A percentile compares a stretch with the other conserved stretches of the same genome.
phyloP scores from a whole-genome alignment of 306 rosid species.

The Gastrolobium villosum region DNA sequence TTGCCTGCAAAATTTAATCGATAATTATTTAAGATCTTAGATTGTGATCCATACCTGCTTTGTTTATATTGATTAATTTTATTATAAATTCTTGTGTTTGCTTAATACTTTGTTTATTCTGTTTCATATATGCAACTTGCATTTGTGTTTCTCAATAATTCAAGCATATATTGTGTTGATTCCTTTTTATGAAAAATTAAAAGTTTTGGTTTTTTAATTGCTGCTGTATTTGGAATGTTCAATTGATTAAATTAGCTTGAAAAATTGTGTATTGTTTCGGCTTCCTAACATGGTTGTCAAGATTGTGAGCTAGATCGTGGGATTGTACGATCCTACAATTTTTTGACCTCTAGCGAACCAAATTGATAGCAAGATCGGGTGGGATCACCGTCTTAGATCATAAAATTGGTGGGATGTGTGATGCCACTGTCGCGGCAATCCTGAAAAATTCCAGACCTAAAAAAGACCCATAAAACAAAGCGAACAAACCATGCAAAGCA shows the following conservation, averaged over 20 bases:
- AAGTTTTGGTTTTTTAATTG: neutral
- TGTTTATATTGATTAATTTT: neutral
- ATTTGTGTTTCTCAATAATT: conserved; percentile 28
- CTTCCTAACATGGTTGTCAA: too few species aligned
- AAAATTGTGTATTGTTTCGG: neutral
- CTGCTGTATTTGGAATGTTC: conserved; percentile 14
- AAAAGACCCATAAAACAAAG: too few species aligned
- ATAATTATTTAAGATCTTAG: neutral
- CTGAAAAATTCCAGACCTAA: too few species aligned
- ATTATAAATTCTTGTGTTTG: neutral
- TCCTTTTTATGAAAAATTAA: neutral
- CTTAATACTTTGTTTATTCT: conserved; percentile 29
- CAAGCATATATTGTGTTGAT: conserved; percentile 2
- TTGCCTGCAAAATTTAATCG: conserved; percentile 28
- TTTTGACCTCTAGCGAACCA: too few species aligned
- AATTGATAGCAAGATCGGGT: too few species aligned
- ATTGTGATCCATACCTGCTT: conserved; percentile 24
- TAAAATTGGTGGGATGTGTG: too few species aligned
- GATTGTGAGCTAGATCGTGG: too few species aligned
- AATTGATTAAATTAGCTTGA: conserved; percentile 13
- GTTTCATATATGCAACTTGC: conserved; percentile 29
- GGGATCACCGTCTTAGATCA: too few species aligned
- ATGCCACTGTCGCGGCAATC: too few species aligned
- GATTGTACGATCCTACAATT: too few species aligned
- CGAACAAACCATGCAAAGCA: too few species aligned